Percentiles rank a stretch among this genome's conserved stretches.
Evolutionary conservation across 208 protist species (phyloP).

Genomic region (Leishmania turanica): DNA sequence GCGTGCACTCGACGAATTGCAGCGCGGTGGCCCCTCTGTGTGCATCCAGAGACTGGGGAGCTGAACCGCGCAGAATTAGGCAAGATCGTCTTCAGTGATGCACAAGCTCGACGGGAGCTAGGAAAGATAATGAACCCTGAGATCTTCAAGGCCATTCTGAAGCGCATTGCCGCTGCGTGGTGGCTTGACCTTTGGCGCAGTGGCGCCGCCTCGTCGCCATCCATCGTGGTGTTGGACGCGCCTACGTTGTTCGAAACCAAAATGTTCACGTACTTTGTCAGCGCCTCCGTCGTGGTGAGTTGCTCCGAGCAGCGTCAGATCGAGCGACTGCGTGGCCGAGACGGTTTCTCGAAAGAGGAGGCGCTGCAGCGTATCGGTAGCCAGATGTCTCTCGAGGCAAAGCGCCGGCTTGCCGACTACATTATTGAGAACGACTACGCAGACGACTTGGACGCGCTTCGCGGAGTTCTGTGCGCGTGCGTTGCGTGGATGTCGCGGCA

Average conservation of each 20-base stretch:
- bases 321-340: slow-evolving; percentile 55
- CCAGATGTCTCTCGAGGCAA: slow-evolving; percentile 82
- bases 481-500: slow-evolving; percentile 74
- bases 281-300: slow-evolving; percentile 63
- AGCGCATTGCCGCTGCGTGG: slow-evolving; percentile 55
- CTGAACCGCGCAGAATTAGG: slow-evolving; percentile 74
- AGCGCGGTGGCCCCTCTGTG: slow-evolving; percentile 66
- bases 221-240: slow-evolving; percentile 84
- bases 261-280: slow-evolving; percentile 81
- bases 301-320: slow-evolving; percentile 69
- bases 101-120: slow-evolving; percentile 53
- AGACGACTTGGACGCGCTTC: slow-evolving; percentile 37
- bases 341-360: slow-evolving; percentile 47
- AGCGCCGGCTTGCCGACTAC: slow-evolving; percentile 61
- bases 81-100: slow-evolving; percentile 75
- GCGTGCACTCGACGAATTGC: slow-evolving; percentile 69
- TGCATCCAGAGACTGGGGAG: slow-evolving; percentile 59
- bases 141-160: slow-evolving; percentile 76
- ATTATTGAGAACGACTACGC: slow-evolving; percentile 78
- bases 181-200: slow-evolving; percentile 44
- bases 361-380: slow-evolving; percentile 62
- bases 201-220: slow-evolving; percentile 5
- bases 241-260: slow-evolving; percentile 88
- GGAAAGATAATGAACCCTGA: slow-evolving; percentile 77
- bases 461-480: slow-evolving; percentile 33